Percentiles rank a stretch among this genome's conserved stretches.
Evolutionary conservation across 2,329 filamentous ascomycete genomes (phyloP).

Genomic region (Aspergillus viridinutans): DNA sequence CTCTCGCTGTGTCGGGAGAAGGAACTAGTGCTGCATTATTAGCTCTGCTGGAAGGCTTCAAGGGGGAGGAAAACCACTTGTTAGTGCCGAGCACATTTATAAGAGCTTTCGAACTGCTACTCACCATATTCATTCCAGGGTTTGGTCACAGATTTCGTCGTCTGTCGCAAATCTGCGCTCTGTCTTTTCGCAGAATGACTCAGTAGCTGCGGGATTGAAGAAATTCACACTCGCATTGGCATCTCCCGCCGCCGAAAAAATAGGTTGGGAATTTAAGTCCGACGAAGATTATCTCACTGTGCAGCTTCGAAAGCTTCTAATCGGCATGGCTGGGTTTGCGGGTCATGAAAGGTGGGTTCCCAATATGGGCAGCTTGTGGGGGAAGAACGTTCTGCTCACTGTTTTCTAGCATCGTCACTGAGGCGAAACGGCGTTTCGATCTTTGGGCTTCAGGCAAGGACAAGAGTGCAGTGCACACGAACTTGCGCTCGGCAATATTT

Average conservation of each 20-base stretch:
- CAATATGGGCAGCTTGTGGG: not conserved
- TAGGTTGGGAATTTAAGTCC: slow-evolving; percentile 80
- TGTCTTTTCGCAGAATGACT: slow-evolving; percentile 75
- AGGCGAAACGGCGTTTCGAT: slow-evolving; percentile 75
- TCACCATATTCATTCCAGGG: slow-evolving; percentile 40
- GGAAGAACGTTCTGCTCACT: not conserved
- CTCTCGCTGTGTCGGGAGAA: slow-evolving; percentile 82
- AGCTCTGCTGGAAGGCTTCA: slow-evolving; percentile 79
- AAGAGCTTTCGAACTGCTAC: not conserved
- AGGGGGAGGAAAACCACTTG: slow-evolving; percentile 75
- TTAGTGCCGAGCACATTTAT: slow-evolving; percentile 28
- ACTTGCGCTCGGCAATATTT: slow-evolving; percentile 76
- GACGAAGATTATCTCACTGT: slow-evolving; percentile 77
- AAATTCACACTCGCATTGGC: slow-evolving; percentile 76
- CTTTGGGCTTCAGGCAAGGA: slow-evolving; percentile 67
- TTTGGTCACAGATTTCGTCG: slow-evolving; percentile 81
- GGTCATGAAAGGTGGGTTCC: slow-evolving; percentile 67
- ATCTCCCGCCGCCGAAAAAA: slow-evolving; percentile 66
- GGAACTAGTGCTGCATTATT: slow-evolving; percentile 77
- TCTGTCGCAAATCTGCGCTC: slow-evolving; percentile 73
- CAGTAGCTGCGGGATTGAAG: slow-evolving; percentile 68
- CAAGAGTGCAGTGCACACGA: slow-evolving; percentile 69
- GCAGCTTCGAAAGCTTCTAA: slow-evolving; percentile 76
- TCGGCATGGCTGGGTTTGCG: slow-evolving; percentile 68
- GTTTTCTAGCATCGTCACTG: slow-evolving; percentile 56